Evolutionary conservation across 495 filamentous ascomycete species (phyloP), one percentile per base, ranked within the genome.

Genomic region (Penicillium pulvis): DNA sequence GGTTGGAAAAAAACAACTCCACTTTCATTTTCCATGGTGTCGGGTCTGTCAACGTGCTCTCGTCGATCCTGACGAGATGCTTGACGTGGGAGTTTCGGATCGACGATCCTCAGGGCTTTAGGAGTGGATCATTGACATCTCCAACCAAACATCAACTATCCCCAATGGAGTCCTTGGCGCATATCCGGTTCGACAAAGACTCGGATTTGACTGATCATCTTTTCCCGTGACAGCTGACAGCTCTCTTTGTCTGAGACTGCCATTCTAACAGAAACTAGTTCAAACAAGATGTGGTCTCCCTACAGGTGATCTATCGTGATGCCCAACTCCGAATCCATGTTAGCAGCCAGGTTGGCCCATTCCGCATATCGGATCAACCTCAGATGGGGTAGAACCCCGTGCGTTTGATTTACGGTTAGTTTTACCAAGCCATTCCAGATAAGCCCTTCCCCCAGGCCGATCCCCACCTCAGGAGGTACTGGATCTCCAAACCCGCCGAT

Each of bases 111-210:
- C 56, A 45, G 24, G 42, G 51, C 28, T 19, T 39, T 17, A 23
- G 43, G 23, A 8, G 59, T 60, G 58, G 56, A 58, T 65, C 50
- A 55, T 63, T 48, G 54, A 49, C 56, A 68, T 65, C 59, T 68
- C 57, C 26, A 49, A 28, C 46, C 46, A 49, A 49, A 49, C 53
- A 54, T 36, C 3, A 39, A 43, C 63, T 66, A 66, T 63, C 16
- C 63, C 62, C 31, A 56, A 55, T 63, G 23, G 11, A 53, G 59
- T 17, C 33, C 65, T 68, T 68, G 66, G 66, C 63, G 62, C 66
- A 65, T 55, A 52, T 49, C 51, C 48, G 33, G 48, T 23, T 31
- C 31, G 50, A 61, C 55, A 58, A 65, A 65, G 55, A 48, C 54
- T 6, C 42, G 39, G 30, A 66, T 42, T 62, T 23, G 66, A 66